phyloP scores from a whole-genome alignment of 345 rosid genomes.

The Psidium guajava region DNA sequence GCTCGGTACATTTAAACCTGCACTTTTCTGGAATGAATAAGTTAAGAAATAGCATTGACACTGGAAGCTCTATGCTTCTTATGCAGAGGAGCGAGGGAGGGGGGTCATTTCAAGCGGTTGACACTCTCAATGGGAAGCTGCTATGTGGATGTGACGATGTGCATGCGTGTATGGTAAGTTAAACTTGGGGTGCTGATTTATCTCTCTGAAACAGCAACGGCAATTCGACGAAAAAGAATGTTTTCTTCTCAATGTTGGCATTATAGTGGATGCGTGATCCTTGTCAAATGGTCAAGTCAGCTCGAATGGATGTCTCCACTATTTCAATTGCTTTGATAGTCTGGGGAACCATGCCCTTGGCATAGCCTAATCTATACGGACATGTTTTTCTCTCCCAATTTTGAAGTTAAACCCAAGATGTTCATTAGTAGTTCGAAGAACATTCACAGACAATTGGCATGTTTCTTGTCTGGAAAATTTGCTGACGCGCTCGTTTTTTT shows the following conservation, averaged over 20 bases:
- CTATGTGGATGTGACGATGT: conserved; percentile 42
- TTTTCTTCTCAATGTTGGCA: neutral
- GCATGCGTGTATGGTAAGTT: conserved; percentile 22
- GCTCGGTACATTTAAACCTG: neutral
- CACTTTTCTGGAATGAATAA: neutral
- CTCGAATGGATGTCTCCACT: neutral
- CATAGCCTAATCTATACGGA: neutral
- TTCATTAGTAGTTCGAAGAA: neutral
- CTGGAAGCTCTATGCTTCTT: neutral
- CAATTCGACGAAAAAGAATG: neutral
- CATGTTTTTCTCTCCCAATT: neutral
- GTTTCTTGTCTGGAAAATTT: neutral
- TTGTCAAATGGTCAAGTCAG: neutral
- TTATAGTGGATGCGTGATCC: neutral
- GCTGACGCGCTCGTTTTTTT: neutral
- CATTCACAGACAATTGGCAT: neutral
- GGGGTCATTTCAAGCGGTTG: conserved; percentile 54
- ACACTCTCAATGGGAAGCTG: conserved; percentile 42
- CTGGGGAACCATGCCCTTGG: neutral
- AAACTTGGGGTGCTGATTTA: neutral
- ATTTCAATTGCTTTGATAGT: neutral
- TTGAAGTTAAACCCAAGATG: too few species aligned
- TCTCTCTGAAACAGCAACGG: neutral
- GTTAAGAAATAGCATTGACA: neutral
- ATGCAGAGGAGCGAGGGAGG: conserved; percentile 62